Percentiles rank a stretch among this genome's conserved stretches.
These are phyloP conservation scores for Tetrahymena borealis DNA, from an alignment of 73 alveolate genomes.

Conservation along the genomic window DNA sequence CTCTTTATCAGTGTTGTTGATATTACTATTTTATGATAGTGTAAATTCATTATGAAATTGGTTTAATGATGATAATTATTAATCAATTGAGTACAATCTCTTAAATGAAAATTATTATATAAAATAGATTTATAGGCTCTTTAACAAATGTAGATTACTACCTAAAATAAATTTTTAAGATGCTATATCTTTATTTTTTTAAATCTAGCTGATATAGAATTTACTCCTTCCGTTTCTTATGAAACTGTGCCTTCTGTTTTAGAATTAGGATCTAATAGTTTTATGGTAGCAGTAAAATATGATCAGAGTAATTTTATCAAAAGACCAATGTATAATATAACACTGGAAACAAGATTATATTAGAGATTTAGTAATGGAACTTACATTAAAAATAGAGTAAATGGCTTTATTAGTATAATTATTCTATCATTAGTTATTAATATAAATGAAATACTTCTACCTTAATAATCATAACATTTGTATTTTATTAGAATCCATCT, in stretches of 20 bases:
- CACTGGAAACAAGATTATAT: background rate
- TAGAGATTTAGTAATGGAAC: background rate
- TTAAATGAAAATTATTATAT: too few species aligned
- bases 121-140: background rate
- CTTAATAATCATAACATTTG: background rate
- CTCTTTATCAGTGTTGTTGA: background rate
- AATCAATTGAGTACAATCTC: background rate
- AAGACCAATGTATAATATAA: background rate
- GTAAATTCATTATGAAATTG: background rate
- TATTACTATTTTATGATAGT: background rate
- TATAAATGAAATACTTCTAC: background rate
- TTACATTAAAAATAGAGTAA: background rate
- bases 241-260: background rate
- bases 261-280: background rate
- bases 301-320: background rate
- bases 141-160: background rate
- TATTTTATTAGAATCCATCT: background rate
- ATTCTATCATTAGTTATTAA: too few species aligned
- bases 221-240: background rate
- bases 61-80: background rate
- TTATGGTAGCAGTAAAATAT: background rate
- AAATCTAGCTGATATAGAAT: background rate
- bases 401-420: too few species aligned
- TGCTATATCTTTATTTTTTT: background rate
- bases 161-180: background rate